Evolutionary conservation across 306 rosid genomes (phyloP).

Genomic region (Begonia fuchsioides): DNA sequence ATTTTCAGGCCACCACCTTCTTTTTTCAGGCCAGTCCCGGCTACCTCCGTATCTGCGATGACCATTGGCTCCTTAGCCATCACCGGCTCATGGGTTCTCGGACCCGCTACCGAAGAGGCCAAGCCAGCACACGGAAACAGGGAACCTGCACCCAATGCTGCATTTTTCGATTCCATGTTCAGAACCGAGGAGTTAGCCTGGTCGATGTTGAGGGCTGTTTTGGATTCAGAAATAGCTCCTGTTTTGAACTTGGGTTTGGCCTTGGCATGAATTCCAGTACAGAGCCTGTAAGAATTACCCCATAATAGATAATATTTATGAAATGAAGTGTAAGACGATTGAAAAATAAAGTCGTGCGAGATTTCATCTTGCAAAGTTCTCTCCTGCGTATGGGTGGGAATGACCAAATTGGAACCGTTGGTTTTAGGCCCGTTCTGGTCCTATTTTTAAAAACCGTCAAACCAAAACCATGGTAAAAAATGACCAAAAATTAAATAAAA

Average conservation of each 20-base stretch:
- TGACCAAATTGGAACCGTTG: too few species aligned
- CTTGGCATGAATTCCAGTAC: constrained; percentile 92
- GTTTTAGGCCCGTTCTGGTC: too few species aligned
- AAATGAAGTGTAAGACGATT: too few species aligned
- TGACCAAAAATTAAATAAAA: too few species aligned
- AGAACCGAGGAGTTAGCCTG: constrained; percentile 46
- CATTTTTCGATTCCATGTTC: constrained; percentile 40
- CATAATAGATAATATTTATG: too few species aligned
- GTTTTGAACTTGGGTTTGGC: constrained; percentile 76
- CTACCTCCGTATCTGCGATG: constrained; percentile 12
- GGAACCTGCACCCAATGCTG: constrained; percentile 26
- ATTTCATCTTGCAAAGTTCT: too few species aligned
- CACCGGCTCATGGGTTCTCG: constrained; percentile 29
- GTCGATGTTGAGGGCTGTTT: constrained; percentile 81
- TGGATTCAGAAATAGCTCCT: constrained; percentile 90
- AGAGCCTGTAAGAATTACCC: constrained; percentile 31
- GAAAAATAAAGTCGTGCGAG: too few species aligned
- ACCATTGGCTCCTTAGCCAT: background rate
- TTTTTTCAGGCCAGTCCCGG: constrained; percentile 27
- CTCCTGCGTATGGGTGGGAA: too few species aligned
- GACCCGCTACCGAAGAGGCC: constrained; percentile 2
- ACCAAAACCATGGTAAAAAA: too few species aligned
- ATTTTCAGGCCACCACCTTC: constrained; percentile 52
- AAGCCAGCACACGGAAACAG: constrained; percentile 26
- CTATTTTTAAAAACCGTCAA: too few species aligned